phyloP scores from a whole-genome alignment of 2,329 filamentous ascomycete species.

The Thermomyces lanuginosus region DNA sequence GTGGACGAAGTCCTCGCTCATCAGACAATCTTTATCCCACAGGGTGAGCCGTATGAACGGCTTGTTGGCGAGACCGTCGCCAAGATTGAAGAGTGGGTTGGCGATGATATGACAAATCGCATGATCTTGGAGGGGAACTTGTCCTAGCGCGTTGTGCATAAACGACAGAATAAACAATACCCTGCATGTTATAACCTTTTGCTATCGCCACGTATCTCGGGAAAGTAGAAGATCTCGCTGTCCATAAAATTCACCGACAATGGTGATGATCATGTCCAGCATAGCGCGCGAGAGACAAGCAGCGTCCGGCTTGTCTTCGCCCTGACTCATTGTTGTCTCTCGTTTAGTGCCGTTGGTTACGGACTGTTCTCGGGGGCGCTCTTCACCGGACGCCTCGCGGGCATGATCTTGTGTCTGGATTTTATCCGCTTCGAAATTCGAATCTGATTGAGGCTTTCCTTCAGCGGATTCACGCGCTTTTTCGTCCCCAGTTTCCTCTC shows the following conservation, averaged over 20 bases:
- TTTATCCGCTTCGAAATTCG: conserved; percentile 33
- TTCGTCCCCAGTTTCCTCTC: conserved; percentile 3
- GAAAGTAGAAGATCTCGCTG: conserved; percentile 72
- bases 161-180: too few relatives aligned
- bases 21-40: conserved; percentile 59
- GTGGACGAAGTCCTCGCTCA: conserved; percentile 78
- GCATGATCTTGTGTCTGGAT: too few relatives aligned
- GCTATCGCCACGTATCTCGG: conserved; percentile 38
- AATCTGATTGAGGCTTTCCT: conserved; percentile 6
- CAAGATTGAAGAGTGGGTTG: conserved; percentile 52
- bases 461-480: not conserved
- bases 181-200: too few relatives aligned
- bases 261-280: conserved; percentile 78
- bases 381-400: too few relatives aligned
- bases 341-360: too few relatives aligned
- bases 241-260: conserved; percentile 77
- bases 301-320: too few relatives aligned
- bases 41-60: conserved; percentile 53
- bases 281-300: conserved; percentile 40
- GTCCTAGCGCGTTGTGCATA: too few relatives aligned
- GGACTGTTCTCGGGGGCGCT: too few relatives aligned
- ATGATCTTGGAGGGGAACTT: conserved; percentile 5
- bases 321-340: too few relatives aligned
- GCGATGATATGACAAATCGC: conserved; percentile 8
- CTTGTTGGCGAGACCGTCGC: conserved; percentile 60